Base-by-base conservation (phyloP, 495 filamentous ascomycete species). In the Neurospora sp. region DNA sequence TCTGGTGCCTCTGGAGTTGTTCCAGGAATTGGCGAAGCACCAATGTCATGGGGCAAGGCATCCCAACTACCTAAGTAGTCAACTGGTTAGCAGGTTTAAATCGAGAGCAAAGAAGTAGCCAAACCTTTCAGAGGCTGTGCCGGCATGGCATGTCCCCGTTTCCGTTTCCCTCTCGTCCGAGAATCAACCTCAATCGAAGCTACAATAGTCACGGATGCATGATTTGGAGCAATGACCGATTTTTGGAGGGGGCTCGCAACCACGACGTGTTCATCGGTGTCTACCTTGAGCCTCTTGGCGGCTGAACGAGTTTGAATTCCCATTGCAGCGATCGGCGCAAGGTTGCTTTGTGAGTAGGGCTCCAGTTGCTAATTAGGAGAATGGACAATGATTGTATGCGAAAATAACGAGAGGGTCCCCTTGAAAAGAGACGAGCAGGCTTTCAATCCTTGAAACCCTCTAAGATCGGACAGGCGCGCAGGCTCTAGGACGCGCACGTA, bases 31-130 rank as follows among this genome's bases (percentile, higher is more conserved):
- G 12, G 27, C 53, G 35, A 18, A 71, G 71, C 27, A 1, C 84
- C 84, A 78, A 86, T 79, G 16, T 80, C 80, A 75, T 85, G 85
- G 3, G 81, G 82, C 14, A 86, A 73, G 16, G 75, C 74, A 16
- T 66, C 7, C 11, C 12, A 2, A 61, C 22, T 6, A 61, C 27
- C 53, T 66, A 66, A 35, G 14, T 8, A 8, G 27, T 59, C 48
- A 59, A 27, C 20, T 31, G 1, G 20, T 59, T 59, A 59, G 48
- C 48, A 59, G 20, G 48, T 1, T 59, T 11, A 27, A 27, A 27
- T 59, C 1, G 53, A 37, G 31, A 66, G 53, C 53, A 35, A 66
- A 66, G 3, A 2, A 69, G 75, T 73, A 83, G 22, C 73, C 79
- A 14, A 66, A 37, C 78, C 79, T 42, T 77, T 79, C 31, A 83